Conservation (phyloP, 768 basidiomycete genomes). For the Gloeostereum incarnatum region DNA sequence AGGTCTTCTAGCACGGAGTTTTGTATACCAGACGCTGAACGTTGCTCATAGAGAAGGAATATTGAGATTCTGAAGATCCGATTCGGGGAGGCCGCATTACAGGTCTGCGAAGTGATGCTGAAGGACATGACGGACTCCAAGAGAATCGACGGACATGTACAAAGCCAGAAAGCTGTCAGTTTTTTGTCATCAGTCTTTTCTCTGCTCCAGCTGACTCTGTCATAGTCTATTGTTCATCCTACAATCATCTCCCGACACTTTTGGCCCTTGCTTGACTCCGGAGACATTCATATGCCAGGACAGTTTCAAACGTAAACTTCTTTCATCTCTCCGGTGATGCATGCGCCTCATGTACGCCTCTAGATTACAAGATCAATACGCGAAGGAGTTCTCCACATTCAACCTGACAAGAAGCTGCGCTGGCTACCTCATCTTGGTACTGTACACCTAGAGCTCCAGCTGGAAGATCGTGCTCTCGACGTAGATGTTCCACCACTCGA, state of each 20-base stretch:
- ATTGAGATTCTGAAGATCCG: conserved; percentile 93
- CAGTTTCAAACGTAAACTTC: conserved; percentile 66
- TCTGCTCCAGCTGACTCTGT: not conserved
- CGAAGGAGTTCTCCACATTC: conserved; percentile 66
- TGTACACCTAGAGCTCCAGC: conserved; percentile 68
- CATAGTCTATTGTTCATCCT: conserved; percentile 72
- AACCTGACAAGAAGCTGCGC: conserved; percentile 89
- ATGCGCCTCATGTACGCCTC: not conserved
- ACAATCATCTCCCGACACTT: conserved; percentile 91
- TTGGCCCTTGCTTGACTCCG: conserved; percentile 82
- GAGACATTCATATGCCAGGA: conserved; percentile 72
- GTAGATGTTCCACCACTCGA: conserved; percentile 81
- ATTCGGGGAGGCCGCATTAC: conserved; percentile 88
- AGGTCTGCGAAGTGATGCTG: conserved; percentile 98
- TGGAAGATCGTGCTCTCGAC: conserved; percentile 71
- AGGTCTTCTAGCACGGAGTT: conserved; percentile 1
- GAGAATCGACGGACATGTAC: conserved; percentile 81
- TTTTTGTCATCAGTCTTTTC: not conserved
- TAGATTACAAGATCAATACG: conserved; percentile 72
- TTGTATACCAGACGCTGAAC: conserved; percentile 3
- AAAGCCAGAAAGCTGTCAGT: conserved; percentile 59
- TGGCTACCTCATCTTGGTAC: conserved; percentile 90
- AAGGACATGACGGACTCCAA: conserved; percentile 95
- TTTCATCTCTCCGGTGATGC: conserved; percentile 3
- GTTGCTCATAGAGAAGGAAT: conserved; percentile 59